Percentiles rank a stretch among this genome's conserved stretches.
These are phyloP conservation scores for Ceriops zippeliana DNA, from an alignment of 345 rosid species.

Conservation along the genomic window DNA sequence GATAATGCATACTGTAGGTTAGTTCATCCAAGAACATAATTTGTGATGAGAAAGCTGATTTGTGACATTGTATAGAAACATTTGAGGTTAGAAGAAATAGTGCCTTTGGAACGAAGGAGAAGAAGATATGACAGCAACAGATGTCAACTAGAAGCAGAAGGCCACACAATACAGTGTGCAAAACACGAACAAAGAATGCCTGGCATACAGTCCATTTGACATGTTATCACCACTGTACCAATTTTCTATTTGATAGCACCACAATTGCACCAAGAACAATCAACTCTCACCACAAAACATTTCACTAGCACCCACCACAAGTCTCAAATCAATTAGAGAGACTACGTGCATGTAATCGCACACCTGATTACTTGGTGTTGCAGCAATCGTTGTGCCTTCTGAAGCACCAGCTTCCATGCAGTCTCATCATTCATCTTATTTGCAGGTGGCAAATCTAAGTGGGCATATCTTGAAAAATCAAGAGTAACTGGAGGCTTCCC, in stretches of 20 bases:
- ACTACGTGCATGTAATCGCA: background rate
- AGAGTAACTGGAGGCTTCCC: slow-evolving; percentile 81
- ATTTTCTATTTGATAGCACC: background rate
- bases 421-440: slow-evolving; percentile 73
- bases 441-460: slow-evolving; percentile 56
- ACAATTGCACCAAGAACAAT: background rate
- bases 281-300: background rate
- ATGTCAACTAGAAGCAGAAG: too few species aligned
- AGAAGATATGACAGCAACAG: too few species aligned
- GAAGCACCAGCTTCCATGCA: slow-evolving; percentile 86
- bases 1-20: background rate
- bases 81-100: too few species aligned
- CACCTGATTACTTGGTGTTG: slow-evolving; percentile 83
- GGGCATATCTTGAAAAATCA: slow-evolving; percentile 66
- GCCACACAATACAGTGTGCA: too few species aligned
- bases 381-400: slow-evolving; percentile 68
- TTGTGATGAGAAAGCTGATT: background rate
- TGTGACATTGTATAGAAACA: too few species aligned
- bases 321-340: background rate
- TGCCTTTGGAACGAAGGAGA: too few species aligned
- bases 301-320: background rate
- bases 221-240: background rate
- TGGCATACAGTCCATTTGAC: background rate
- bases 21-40: background rate
- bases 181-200: too few species aligned